phyloP scores from a whole-genome alignment of 306 rosid genomes.

The Mimosa bimucronata region DNA sequence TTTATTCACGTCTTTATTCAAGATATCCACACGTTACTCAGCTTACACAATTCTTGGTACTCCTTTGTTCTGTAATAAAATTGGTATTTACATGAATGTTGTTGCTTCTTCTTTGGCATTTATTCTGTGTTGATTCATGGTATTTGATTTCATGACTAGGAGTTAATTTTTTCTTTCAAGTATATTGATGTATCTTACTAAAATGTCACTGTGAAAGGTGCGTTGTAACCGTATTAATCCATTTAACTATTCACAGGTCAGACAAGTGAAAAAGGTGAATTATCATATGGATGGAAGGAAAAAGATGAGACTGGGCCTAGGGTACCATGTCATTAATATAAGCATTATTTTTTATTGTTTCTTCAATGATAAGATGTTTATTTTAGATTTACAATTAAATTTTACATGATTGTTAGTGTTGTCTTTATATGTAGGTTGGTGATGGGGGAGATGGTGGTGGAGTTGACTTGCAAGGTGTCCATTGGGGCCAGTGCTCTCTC shows the following conservation, averaged over 20 bases:
- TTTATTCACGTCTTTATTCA: no score
- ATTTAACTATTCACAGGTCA: constrained; percentile 48
- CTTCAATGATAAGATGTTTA: constrained; percentile 20
- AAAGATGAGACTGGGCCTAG: constrained; percentile 64
- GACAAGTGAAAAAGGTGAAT: constrained; percentile 50
- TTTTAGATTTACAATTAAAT: constrained; percentile 24
- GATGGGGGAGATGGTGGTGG: constrained; percentile 96
- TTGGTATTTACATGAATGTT: no score
- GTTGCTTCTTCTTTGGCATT: constrained; percentile 7
- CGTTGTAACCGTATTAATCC: no score
- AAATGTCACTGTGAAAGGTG: constrained; percentile 6
- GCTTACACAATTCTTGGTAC: no score
- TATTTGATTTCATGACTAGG: not conserved
- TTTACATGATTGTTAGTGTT: constrained; percentile 39
- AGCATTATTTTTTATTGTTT: constrained; percentile 13
- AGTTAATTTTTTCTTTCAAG: constrained; percentile 6
- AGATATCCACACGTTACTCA: no score
- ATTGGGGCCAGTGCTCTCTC: constrained; percentile 83
- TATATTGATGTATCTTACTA: constrained; percentile 1
- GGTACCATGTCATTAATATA: constrained; percentile 46
- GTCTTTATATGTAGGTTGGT: constrained; percentile 56
- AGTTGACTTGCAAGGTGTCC: constrained; percentile 65
- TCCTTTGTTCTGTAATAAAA: no score
- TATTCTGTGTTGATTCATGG: constrained; percentile 12
- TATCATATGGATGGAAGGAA: constrained; percentile 61